phyloP scores from a whole-genome alignment of 2,329 filamentous ascomycete species.

The Davidsoniella australis region DNA sequence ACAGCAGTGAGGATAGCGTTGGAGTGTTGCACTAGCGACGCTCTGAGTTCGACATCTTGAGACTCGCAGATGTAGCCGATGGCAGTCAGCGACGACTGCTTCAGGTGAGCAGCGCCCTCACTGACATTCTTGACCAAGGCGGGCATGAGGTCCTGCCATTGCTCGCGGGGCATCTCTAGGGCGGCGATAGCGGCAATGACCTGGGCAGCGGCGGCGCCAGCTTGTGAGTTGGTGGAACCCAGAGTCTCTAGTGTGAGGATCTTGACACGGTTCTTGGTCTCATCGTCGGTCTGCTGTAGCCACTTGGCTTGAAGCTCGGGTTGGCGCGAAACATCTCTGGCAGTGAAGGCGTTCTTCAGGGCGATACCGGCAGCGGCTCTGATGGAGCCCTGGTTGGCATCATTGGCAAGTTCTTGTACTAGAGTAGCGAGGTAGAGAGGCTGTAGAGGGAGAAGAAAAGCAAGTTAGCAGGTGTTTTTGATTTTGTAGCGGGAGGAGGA shows the following conservation, averaged over 20 bases:
- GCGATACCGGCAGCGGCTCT: constrained; percentile 90
- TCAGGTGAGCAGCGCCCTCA: constrained; percentile 69
- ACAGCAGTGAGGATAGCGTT: constrained; percentile 97
- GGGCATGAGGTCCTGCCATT: constrained; percentile 87
- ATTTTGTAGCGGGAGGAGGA: too few relatives aligned
- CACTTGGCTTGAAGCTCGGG: constrained; percentile 88
- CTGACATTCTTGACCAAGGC: constrained; percentile 84
- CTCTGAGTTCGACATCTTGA: constrained; percentile 71
- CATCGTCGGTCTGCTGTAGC: constrained; percentile 63
- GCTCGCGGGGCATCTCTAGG: constrained; percentile 81
- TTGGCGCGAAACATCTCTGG: constrained; percentile 74
- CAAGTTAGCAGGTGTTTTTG: too few relatives aligned
- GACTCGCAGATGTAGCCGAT: constrained; percentile 98
- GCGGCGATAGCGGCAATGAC: constrained; percentile 88
- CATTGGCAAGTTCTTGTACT: constrained; percentile 86
- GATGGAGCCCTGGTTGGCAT: constrained; percentile 64
- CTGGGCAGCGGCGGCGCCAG: constrained; percentile 79
- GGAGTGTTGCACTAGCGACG: constrained; percentile 68
- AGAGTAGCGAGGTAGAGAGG: constrained; percentile 84
- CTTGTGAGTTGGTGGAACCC: constrained; percentile 59
- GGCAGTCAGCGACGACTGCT: constrained; percentile 86
- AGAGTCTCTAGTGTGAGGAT: constrained; percentile 78
- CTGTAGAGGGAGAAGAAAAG: constrained; percentile 28
- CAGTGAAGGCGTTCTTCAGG: constrained; percentile 94
- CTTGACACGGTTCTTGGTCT: constrained; percentile 79